Percentiles rank a stretch among this genome's conserved stretches.
phyloP scores from a whole-genome alignment of 495 filamentous ascomycete species.

The Neurospora sp. region DNA sequence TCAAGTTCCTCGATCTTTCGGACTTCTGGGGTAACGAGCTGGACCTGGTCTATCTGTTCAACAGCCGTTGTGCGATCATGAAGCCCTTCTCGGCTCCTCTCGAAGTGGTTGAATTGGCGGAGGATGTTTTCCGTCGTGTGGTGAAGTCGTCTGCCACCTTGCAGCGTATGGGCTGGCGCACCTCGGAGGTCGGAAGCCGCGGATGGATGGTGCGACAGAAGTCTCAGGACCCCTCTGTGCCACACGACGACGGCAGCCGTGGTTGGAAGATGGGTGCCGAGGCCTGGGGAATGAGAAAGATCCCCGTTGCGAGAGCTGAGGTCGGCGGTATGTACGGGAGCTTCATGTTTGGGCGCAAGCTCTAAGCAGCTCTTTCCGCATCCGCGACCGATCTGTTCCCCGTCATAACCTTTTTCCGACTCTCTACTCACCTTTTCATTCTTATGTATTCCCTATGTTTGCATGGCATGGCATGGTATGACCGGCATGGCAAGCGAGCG shows the following conservation, averaged over 20 bases:
- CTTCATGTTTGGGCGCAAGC: conserved; percentile 61
- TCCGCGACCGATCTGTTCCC: neutral
- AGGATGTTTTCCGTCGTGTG: conserved; percentile 58
- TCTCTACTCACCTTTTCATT: neutral
- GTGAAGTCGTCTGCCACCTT: conserved; percentile 35
- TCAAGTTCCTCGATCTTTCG: conserved; percentile 67
- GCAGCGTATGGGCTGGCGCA: conserved; percentile 51
- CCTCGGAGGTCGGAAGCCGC: conserved; percentile 56
- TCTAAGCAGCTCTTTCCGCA: conserved; percentile 18
- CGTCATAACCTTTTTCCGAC: neutral
- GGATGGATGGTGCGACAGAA: conserved; percentile 56
- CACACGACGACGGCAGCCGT: conserved; percentile 41
- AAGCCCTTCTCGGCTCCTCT: conserved; percentile 55
- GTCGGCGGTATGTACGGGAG: conserved; percentile 80
- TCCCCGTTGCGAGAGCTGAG: conserved; percentile 66
- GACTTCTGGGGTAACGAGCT: conserved; percentile 53
- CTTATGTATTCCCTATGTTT: neutral
- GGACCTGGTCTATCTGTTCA: conserved; percentile 54
- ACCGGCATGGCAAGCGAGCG: conserved; percentile 5
- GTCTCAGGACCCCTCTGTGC: neutral
- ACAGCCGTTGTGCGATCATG: conserved; percentile 48
- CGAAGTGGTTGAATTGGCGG: conserved; percentile 68
- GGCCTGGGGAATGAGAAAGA: conserved; percentile 82
- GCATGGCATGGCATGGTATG: conserved; percentile 2
- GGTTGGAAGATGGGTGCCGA: conserved; percentile 85